A percentile compares a stretch with the other conserved stretches of the same genome.
These are phyloP conservation scores for Oehlia diaphana DNA, from an alignment of 192 early-diverging fungal genomes.

Conservation along the genomic window DNA sequence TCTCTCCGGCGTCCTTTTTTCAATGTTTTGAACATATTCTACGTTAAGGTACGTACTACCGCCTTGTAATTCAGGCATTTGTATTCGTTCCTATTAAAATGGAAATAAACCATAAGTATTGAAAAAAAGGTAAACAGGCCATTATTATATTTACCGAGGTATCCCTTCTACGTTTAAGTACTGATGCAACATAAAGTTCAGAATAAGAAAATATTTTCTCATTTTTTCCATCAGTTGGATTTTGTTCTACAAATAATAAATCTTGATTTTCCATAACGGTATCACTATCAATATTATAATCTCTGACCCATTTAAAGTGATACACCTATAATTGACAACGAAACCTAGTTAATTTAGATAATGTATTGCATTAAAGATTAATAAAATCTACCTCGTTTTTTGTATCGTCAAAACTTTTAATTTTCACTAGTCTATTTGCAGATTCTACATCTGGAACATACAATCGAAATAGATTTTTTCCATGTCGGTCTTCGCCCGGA, in stretches of 20 bases:
- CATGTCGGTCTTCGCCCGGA: not conserved
- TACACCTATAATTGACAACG: not conserved
- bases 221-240: not conserved
- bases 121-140: not conserved
- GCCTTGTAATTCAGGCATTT: not conserved
- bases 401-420: not conserved
- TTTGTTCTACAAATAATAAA: slow-evolving; percentile 17
- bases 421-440: not conserved
- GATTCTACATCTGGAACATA: slow-evolving; percentile 10
- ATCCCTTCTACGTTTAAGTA: not conserved
- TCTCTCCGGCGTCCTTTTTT: not conserved
- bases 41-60: not conserved
- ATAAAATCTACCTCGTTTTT: not conserved
- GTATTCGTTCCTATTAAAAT: not conserved
- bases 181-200: not conserved
- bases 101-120: not conserved
- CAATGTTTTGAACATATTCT: not conserved
- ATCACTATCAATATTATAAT: slow-evolving; percentile 11
- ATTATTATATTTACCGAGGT: not conserved
- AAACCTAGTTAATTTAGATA: not conserved
- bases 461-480: not conserved
- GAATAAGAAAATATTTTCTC: slow-evolving; percentile 1
- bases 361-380: not conserved
- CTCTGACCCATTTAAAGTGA: slow-evolving; percentile 13
- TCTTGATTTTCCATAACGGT: not conserved